Percentiles rank a stretch among this genome's conserved stretches.
Evolutionary conservation across 2,329 filamentous ascomycete species (phyloP).

Genomic region (Aspergillus quadrilineatus): DNA sequence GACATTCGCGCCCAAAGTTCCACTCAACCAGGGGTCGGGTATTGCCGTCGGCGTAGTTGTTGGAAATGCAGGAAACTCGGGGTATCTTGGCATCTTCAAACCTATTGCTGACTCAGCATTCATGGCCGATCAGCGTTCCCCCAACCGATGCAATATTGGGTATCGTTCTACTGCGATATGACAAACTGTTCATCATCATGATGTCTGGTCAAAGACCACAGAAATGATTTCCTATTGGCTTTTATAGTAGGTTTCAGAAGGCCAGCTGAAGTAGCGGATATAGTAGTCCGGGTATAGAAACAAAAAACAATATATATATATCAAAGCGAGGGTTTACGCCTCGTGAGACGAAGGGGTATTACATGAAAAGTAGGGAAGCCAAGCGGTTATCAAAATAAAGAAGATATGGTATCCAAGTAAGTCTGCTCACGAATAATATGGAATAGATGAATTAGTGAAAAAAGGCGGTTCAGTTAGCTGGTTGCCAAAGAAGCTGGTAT

Average conservation of each 20-base stretch:
- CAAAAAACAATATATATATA: background rate
- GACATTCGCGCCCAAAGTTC: background rate
- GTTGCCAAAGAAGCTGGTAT: slow-evolving; percentile 21
- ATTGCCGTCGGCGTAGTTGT: background rate
- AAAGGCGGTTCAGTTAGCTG: slow-evolving; percentile 27
- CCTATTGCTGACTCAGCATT: slow-evolving; percentile 6
- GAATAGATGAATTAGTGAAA: slow-evolving; percentile 26
- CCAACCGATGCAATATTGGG: too few relatives aligned
- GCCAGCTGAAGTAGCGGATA: background rate
- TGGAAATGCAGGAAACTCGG: background rate
- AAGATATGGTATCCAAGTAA: background rate
- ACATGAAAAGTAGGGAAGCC: background rate
- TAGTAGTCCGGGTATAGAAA: background rate
- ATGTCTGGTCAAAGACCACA: too few relatives aligned
- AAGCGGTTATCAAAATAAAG: background rate
- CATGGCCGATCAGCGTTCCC: too few relatives aligned
- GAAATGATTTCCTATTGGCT: too few relatives aligned
- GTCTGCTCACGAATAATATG: slow-evolving; percentile 23
- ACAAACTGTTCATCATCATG: too few relatives aligned
- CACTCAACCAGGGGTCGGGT: background rate
- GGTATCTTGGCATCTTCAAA: slow-evolving; percentile 5
- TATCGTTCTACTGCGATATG: too few relatives aligned
- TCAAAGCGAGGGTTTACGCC: background rate
- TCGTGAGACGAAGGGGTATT: background rate
- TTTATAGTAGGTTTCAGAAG: background rate